Percentiles rank a stretch among this genome's conserved stretches.
These are phyloP conservation scores for Hyaloscypha finlandica DNA, from an alignment of 495 filamentous ascomycete species.

Conservation along the genomic window DNA sequence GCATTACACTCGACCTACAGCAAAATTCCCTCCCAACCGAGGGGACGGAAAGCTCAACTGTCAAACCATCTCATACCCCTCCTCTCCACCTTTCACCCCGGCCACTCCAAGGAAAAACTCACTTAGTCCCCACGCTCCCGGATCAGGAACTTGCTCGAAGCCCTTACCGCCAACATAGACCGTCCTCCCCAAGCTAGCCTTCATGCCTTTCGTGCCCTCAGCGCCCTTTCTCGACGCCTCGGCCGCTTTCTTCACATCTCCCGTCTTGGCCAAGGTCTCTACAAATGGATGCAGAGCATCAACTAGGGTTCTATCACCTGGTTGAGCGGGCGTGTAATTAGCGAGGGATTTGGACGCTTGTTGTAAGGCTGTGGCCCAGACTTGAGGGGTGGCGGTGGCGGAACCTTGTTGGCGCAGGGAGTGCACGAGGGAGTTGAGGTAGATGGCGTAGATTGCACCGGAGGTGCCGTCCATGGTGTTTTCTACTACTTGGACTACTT, in stretches of 20 bases:
- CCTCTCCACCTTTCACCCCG: constrained; percentile 29
- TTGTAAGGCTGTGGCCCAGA: constrained; percentile 76
- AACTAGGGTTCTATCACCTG: constrained; percentile 86
- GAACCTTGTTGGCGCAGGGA: constrained; percentile 62
- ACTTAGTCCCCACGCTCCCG: constrained; percentile 82
- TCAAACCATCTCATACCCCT: constrained; percentile 31
- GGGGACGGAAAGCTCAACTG: background rate
- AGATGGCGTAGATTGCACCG: constrained; percentile 93
- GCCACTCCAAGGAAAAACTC: constrained; percentile 81
- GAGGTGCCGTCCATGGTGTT: constrained; percentile 93
- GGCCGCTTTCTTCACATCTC: constrained; percentile 69
- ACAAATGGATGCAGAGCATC: constrained; percentile 91
- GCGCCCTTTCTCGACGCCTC: constrained; percentile 74
- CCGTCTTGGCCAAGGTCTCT: constrained; percentile 61
- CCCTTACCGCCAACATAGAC: constrained; percentile 92
- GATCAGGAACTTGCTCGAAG: constrained; percentile 82
- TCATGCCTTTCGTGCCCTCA: constrained; percentile 87
- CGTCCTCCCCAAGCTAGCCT: constrained; percentile 79
- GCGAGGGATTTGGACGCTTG: constrained; percentile 69
- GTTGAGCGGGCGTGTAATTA: constrained; percentile 86
- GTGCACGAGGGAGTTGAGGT: constrained; percentile 85
- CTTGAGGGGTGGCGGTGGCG: constrained; percentile 47
- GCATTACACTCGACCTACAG: too few species aligned
- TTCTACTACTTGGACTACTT: constrained; percentile 84
- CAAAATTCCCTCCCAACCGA: background rate